phyloP scores from a whole-genome alignment of 768 basidiomycete genomes.

The Mycena venus region DNA sequence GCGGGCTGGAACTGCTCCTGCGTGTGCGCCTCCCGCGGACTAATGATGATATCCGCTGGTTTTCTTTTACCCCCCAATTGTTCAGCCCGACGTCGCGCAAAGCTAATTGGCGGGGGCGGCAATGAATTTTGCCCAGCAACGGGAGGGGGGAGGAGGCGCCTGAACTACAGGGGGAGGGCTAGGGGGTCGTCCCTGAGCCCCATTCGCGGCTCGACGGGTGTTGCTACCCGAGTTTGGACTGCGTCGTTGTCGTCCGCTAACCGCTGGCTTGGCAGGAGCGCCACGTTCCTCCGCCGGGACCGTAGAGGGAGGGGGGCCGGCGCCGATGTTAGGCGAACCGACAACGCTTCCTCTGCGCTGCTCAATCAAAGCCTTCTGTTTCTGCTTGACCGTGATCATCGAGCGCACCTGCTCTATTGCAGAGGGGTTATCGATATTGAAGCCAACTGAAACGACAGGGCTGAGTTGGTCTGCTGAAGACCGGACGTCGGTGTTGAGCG shows the following conservation, averaged over 20 bases:
- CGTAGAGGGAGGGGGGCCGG: conserved; percentile 46
- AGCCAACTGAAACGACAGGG: conserved; percentile 71
- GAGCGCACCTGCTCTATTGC: conserved; percentile 75
- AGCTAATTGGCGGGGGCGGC: conserved; percentile 81
- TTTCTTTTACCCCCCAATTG: conserved; percentile 77
- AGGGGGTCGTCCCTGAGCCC: conserved; percentile 37
- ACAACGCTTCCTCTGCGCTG: conserved; percentile 75
- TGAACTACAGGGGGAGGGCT: conserved; percentile 42
- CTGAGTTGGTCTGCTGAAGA: conserved; percentile 65
- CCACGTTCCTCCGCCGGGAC: conserved; percentile 32
- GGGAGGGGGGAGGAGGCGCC: conserved; percentile 42
- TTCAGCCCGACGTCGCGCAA: conserved; percentile 79
- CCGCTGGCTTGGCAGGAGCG: conserved; percentile 36
- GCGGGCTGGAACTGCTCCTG: conserved; percentile 71
- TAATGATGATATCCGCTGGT: conserved; percentile 85
- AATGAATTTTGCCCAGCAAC: conserved; percentile 56
- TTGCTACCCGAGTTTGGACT: conserved; percentile 52
- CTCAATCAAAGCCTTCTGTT: conserved; percentile 79
- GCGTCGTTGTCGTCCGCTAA: conserved; percentile 41
- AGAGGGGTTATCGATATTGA: conserved; percentile 68
- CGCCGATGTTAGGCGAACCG: conserved; percentile 49
- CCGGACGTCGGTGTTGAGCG: conserved; percentile 67
- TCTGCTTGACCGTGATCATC: conserved; percentile 74
- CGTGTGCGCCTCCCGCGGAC: conserved; percentile 70
- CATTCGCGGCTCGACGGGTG: conserved; percentile 42